These are phyloP conservation scores for Cryptosporidium sp. DNA, from an alignment of 169 alveolate species.

Conservation along the genomic window DNA sequence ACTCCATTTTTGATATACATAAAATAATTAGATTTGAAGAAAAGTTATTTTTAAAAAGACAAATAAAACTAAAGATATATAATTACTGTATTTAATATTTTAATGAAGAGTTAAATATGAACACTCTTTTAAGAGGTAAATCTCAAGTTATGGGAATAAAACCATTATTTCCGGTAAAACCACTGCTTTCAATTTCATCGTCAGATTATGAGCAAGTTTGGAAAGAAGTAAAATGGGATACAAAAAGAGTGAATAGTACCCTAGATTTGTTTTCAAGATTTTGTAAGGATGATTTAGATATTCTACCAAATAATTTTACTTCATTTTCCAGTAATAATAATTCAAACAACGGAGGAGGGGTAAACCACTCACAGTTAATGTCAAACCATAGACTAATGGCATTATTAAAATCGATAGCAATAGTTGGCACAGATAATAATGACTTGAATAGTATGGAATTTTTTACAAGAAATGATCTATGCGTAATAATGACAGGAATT, in stretches of 20 bases:
- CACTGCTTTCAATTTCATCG: slow-evolving; percentile 34
- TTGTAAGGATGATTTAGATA: slow-evolving; percentile 46
- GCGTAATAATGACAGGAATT: slow-evolving; percentile 66
- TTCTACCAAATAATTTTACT: not conserved
- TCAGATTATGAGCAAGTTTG: slow-evolving; percentile 58
- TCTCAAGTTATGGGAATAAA: slow-evolving; percentile 14
- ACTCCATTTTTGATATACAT: no score
- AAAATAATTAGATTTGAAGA: not conserved
- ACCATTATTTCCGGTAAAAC: not conserved
- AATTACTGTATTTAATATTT: not conserved
- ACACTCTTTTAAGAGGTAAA: not conserved
- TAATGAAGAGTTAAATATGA: not conserved
- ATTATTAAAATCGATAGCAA: slow-evolving; percentile 49
- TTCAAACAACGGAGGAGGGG: not conserved
- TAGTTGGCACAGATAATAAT: slow-evolving; percentile 19
- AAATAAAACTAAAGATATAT: not conserved
- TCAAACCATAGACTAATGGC: slow-evolving; percentile 48
- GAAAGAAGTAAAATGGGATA: slow-evolving; percentile 73
- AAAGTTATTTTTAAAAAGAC: not conserved
- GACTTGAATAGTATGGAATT: slow-evolving; percentile 3
- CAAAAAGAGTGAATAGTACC: slow-evolving; percentile 22
- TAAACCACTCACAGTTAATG: slow-evolving; percentile 16
- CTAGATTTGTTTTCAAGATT: slow-evolving; percentile 37
- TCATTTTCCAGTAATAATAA: not conserved
- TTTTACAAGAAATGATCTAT: slow-evolving; percentile 44